phyloP scores from a whole-genome alignment of 1,284 basidiomycete genomes.

The Termitomyces sp. region DNA sequence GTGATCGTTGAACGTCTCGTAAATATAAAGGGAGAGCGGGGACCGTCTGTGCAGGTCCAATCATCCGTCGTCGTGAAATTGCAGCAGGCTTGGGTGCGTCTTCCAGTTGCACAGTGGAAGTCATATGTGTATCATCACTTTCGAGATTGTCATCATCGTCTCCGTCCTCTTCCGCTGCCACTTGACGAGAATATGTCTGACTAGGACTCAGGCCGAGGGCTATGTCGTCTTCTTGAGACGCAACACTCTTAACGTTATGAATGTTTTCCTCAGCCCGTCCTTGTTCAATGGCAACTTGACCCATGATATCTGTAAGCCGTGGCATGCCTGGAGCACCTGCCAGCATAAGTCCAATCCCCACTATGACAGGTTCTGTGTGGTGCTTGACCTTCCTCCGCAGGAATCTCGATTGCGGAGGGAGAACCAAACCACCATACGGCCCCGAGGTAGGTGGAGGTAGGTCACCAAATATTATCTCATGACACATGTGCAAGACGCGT shows the following conservation, averaged over 20 bases:
- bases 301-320: slow-evolving; percentile 63
- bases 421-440: slow-evolving; percentile 58
- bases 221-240: slow-evolving; percentile 40
- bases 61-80: slow-evolving; percentile 39
- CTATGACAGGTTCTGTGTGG: slow-evolving; percentile 68
- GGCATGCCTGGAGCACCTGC: slow-evolving; percentile 81
- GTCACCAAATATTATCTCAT: slow-evolving; percentile 96
- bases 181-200: slow-evolving; percentile 15
- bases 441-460: slow-evolving; percentile 59
- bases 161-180: slow-evolving; percentile 28
- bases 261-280: slow-evolving; percentile 64
- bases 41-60: slow-evolving; percentile 63
- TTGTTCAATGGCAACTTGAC: slow-evolving; percentile 86
- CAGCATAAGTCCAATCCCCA: slow-evolving; percentile 82
- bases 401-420: slow-evolving; percentile 45
- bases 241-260: slow-evolving; percentile 44
- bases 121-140: slow-evolving; percentile 22
- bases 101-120: background rate
- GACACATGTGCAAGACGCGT: slow-evolving; percentile 87
- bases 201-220: slow-evolving; percentile 23
- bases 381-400: slow-evolving; percentile 65
- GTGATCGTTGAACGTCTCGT: slow-evolving; percentile 44
- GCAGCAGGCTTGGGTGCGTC: slow-evolving; percentile 16
- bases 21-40: slow-evolving; percentile 63
- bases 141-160: slow-evolving; percentile 27